phyloP scores from a whole-genome alignment of 129 eudicot genomes.

The Dittrichia graveolens region DNA sequence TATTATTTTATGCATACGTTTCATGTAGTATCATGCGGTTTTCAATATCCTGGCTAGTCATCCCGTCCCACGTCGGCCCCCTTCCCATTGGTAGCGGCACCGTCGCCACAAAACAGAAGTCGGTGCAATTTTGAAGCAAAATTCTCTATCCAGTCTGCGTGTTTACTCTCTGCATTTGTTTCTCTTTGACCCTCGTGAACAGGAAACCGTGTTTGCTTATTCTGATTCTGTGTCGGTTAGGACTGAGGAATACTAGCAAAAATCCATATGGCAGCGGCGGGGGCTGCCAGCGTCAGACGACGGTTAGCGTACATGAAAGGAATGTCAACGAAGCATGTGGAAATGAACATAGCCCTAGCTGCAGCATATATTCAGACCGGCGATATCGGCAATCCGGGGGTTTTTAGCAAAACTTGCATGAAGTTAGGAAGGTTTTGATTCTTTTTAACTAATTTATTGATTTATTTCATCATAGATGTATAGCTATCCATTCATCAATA shows the following conservation, averaged over 20 bases:
- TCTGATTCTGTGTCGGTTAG: not conserved
- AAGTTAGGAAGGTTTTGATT: slow-evolving; percentile 25
- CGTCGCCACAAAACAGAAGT: not conserved
- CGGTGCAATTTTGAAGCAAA: too few relatives aligned
- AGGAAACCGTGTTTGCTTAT: not conserved
- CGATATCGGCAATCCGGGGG: slow-evolving; percentile 8
- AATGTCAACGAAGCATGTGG: not conserved
- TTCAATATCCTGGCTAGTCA: too few relatives aligned
- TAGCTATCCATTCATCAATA: not conserved
- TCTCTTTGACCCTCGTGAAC: not conserved
- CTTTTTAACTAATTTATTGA: not conserved
- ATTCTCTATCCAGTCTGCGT: not conserved
- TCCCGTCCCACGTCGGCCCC: too few relatives aligned
- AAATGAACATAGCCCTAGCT: slow-evolving; percentile 24
- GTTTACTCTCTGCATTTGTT: not conserved
- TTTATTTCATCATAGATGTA: not conserved
- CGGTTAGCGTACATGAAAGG: slow-evolving; percentile 6
- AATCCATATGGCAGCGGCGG: not conserved
- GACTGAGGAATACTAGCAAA: slow-evolving; percentile 13
- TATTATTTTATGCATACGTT: too few relatives aligned
- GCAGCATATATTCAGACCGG: slow-evolving; percentile 18
- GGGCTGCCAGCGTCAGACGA: not conserved
- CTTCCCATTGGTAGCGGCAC: not conserved
- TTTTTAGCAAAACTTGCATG: slow-evolving; percentile 20
- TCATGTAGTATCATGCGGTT: too few relatives aligned